Evolutionary conservation across 441 rosid genomes (phyloP), one percentile per base, ranked within the genome.

Genomic region (Erodium chrysanthum): DNA sequence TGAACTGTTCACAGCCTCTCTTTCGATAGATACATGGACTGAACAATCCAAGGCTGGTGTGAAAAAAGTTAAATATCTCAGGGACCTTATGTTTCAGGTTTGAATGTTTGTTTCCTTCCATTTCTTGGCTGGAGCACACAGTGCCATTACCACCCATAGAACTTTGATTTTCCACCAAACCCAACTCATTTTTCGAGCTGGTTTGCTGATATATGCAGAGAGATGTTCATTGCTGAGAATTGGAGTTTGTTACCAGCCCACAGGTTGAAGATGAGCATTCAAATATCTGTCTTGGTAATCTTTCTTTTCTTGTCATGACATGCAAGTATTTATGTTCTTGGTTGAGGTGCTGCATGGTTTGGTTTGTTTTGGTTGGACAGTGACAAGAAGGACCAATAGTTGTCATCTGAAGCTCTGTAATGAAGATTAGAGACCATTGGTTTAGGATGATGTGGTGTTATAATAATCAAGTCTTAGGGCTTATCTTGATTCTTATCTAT

Each of bases 241-340:
- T 31, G 35, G 35, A 31, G 35, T 31, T 64, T 8, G 23, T 37
- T 17, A 22, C 20, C 62, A 1, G 50, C 59, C 66, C 59, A 71
- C 27, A 18, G 29, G 44, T 75, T 79, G 75, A 35, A 66, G 71
- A 48, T 76, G n/a, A n/a, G n/a, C n/a, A n/a, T n/a, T n/a, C n/a
- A n/a, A n/a, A n/a, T n/a, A n/a, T n/a, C n/a, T n/a, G n/a, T n/a
- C n/a, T n/a, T n/a, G n/a, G n/a, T n/a, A n/a, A n/a, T n/a, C n/a
- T n/a, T 27, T 27, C 29, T 7, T 50, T 50, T 7, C 17, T 9
- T 50, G 58, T 50, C 58, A 7, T 50, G 18, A 50, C 21, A 7
- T 40, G 46, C 11, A 40, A 1, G 9, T 40, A 2, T 40, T 14
- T 42, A 14, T 42, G 48, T 14, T 42, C 48, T 42, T 42, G 48